phyloP scores from a whole-genome alignment of 305 asterid species.

The Fraxinus albicans region DNA sequence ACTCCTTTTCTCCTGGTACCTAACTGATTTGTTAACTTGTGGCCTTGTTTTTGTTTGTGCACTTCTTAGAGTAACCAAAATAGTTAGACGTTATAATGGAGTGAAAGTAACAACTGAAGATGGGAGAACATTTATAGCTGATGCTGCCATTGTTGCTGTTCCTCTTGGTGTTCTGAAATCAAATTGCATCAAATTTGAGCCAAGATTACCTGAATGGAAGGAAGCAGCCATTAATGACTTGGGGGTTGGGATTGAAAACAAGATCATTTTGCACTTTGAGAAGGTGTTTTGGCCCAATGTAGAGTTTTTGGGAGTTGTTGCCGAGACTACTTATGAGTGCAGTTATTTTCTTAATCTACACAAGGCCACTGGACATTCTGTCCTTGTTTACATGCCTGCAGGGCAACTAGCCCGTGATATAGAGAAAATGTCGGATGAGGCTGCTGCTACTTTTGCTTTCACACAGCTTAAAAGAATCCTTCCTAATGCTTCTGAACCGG shows the following conservation, averaged over 20 bases:
- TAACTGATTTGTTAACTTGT: neutral
- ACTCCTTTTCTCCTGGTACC: neutral
- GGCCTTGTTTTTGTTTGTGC: slow-evolving; percentile 10
- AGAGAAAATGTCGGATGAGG: slow-evolving; percentile 85
- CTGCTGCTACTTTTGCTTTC: slow-evolving; percentile 84
- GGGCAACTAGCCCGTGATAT: slow-evolving; percentile 95
- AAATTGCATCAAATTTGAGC: slow-evolving; percentile 69
- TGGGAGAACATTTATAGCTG: slow-evolving; percentile 80
- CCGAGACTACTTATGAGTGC: slow-evolving; percentile 80
- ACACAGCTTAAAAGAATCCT: slow-evolving; percentile 77
- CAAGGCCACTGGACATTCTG: slow-evolving; percentile 93
- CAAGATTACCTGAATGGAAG: slow-evolving; percentile 93
- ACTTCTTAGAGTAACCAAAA: slow-evolving; percentile 62
- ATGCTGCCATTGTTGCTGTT: slow-evolving; percentile 86
- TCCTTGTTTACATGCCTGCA: slow-evolving; percentile 99
- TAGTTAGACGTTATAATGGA: slow-evolving; percentile 75
- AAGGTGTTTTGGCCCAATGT: slow-evolving; percentile 96
- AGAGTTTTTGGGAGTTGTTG: slow-evolving; percentile 95
- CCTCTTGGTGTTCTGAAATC: slow-evolving; percentile 98
- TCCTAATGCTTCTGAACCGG: slow-evolving; percentile 88
- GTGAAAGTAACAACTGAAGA: slow-evolving; percentile 82
- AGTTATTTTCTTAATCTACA: slow-evolving; percentile 97
- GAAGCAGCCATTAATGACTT: slow-evolving; percentile 83
- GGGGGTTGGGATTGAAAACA: slow-evolving; percentile 97
- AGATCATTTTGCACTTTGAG: slow-evolving; percentile 78